Percentiles rank a stretch among this genome's conserved stretches.
These are phyloP conservation scores for Geum urbanum DNA, from an alignment of 306 rosid genomes.

Conservation along the genomic window DNA sequence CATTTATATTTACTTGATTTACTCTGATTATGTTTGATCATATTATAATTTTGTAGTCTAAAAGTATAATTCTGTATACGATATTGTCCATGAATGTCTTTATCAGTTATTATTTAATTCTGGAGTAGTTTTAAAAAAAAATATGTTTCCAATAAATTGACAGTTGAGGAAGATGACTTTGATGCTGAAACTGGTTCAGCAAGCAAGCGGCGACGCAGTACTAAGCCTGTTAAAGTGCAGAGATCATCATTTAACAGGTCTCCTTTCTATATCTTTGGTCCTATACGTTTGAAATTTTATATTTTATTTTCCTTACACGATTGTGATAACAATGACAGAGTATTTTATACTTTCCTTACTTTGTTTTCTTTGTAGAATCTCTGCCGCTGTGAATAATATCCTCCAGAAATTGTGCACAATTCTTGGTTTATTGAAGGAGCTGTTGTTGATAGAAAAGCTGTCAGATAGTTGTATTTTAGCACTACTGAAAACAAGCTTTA, in stretches of 20 bases:
- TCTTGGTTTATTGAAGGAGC: slow-evolving; percentile 84
- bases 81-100: background rate
- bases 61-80: background rate
- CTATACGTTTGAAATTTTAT: slow-evolving; percentile 3
- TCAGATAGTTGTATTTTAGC: slow-evolving; percentile 96
- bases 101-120: background rate
- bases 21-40: background rate
- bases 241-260: slow-evolving; percentile 70
- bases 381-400: slow-evolving; percentile 70
- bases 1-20: too few species aligned
- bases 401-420: slow-evolving; percentile 97
- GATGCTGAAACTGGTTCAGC: slow-evolving; percentile 79
- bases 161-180: slow-evolving; percentile 70
- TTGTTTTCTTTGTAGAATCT: slow-evolving; percentile 56
- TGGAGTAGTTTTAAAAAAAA: too few species aligned
- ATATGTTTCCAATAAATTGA: background rate
- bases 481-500: slow-evolving; percentile 81
- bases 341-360: slow-evolving; percentile 22
- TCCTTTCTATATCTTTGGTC: slow-evolving; percentile 24
- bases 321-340: slow-evolving; percentile 18
- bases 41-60: background rate
- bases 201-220: slow-evolving; percentile 74
- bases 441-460: slow-evolving; percentile 80
- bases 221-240: slow-evolving; percentile 60
- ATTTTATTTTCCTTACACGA: background rate